Base-by-base conservation (phyloP, 2,329 filamentous ascomycete genomes). In the Colletotrichum orchidophilum region DNA sequence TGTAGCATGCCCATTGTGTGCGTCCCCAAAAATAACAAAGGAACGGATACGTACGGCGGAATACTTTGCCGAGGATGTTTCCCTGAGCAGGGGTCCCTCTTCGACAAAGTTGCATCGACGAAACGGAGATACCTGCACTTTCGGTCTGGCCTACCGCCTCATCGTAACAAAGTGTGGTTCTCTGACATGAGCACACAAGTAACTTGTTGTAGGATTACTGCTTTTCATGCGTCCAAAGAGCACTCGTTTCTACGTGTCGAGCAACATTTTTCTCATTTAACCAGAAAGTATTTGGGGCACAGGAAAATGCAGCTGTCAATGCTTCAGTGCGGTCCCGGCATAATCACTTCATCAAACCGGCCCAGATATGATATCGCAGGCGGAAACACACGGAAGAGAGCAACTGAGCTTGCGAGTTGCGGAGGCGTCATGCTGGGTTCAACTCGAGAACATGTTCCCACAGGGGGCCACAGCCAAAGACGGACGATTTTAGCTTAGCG, bases 1-100 rank as follows among this genome's bases (percentile, higher is more conserved):
- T 26, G 9, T 13, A n/a, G 31, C 31, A 39, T 21, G n/a, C 18
- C 29, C 50, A 15, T 11, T 24, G 31, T 52, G 11, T 46, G 31
- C 35, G 21, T 31, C 4, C 39, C 39, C 12, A 7, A 49, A 55
- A 63, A 26, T 24, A 29, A 13, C 26, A 49, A 50, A 39, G 11
- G 27, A n/a, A n/a, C n/a, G n/a, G n/a, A n/a, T n/a, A n/a, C n/a
- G 31, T 39, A 58, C 58, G 64, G 68, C 52, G 53, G 46, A 71
- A 68, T 26, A 39, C 64, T 71, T 49, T 42, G 68, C 68, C 64
- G 64, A 71, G 53, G 52, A 31, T 58, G n/a, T 58, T 26, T 33
- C 12, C 50, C 26, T 35, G 39, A 33, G 21, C 68, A 54, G 46
- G 63, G 64, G 35, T 31, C 15, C 42, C 39, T 21, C 50, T 31